Base-by-base conservation (phyloP, 768 basidiomycete species). In the Russula virescens region DNA sequence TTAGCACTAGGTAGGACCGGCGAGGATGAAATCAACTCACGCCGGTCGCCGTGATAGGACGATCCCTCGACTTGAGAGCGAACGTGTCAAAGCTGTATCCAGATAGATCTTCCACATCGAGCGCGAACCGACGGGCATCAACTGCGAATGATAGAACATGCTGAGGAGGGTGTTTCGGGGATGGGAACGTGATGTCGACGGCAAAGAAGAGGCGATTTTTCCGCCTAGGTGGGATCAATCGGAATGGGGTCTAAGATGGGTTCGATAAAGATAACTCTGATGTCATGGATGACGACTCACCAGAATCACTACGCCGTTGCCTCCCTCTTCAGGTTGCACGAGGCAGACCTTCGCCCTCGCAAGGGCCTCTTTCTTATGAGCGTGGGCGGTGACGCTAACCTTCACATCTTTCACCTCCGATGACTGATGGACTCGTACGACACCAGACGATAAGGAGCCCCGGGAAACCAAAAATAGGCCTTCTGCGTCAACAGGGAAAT, bases 391-490 rank as follows among this genome's bases (percentile, higher is more conserved):
- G 5, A 62, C 61, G 14, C 16, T 52, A 34, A 62, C 16, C n/a
- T 40, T 52, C 35, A 63, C n/a, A 23, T 58, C 51, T 19, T 63
- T 49, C 21, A 63, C 51, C 5, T 58, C 26, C 11, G 35, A 2
- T 5, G 57, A 58, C 34, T 58, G 34, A 25, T 45, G 50, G 19
- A 58, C 35, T 31, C 46, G 62, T n/a, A 53, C 57, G 21, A 54
- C 21, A 43, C 62, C 56, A 42, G 62, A 63, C 11, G 56, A 46
- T n/a, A 47, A 48, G 25, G 62, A 63, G 2, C 57, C 57, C 46
- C 51, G 46, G 16, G 57, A 25, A 18, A 34, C 10, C 43, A 54
- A 50, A 19, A 53, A 48, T 28, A 59, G 38, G 23, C 6, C 57
- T 34, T 35, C 19, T n/a, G 51, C 56, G 28, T 58, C 51, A 11